A percentile compares a stretch with the other conserved stretches of the same genome.
Conservation (phyloP, 2,329 filamentous ascomycete genomes). For the Ceratocystis huliohia region DNA sequence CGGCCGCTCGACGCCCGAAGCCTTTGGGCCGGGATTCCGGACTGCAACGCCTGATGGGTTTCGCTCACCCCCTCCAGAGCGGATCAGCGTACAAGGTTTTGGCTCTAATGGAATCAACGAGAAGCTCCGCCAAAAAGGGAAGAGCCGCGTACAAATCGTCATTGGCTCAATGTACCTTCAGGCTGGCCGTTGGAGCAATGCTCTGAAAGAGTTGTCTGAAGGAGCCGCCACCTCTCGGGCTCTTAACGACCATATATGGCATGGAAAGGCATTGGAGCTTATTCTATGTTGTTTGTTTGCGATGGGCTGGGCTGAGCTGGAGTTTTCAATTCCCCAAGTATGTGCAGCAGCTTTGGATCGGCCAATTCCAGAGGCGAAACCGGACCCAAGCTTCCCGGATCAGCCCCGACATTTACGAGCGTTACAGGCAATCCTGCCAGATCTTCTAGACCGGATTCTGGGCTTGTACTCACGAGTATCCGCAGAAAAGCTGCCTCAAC, state of each 20-base stretch:
- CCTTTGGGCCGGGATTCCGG: constrained; percentile 25
- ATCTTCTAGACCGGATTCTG: constrained; percentile 61
- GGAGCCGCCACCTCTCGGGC: constrained; percentile 64
- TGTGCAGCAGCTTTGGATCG: constrained; percentile 42
- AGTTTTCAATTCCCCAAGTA: constrained; percentile 61
- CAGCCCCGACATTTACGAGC: constrained; percentile 43
- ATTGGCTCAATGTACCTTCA: constrained; percentile 78
- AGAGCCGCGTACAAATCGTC: constrained; percentile 64
- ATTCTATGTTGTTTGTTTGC: constrained; percentile 72
- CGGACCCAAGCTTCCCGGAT: constrained; percentile 28
- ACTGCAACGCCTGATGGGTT: constrained; percentile 34
- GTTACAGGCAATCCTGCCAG: constrained; percentile 51
- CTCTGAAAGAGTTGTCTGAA: constrained; percentile 69
- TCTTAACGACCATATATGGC: constrained; percentile 89
- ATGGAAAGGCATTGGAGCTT: constrained; percentile 85
- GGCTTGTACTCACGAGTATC: constrained; percentile 60
- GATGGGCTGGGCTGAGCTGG: constrained; percentile 69
- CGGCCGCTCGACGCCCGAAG: constrained; percentile 34
- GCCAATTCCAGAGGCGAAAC: constrained; percentile 30
- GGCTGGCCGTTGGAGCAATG: constrained; percentile 81
- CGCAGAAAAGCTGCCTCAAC: constrained; percentile 55
- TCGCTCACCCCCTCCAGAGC: constrained; percentile 41
- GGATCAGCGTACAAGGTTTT: constrained; percentile 58
- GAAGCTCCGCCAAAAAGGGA: constrained; percentile 65
- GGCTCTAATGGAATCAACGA: constrained; percentile 60